A percentile compares a stretch with the other conserved stretches of the same genome.
phyloP scores from a whole-genome alignment of 306 rosid genomes.

The Prunus mira region DNA sequence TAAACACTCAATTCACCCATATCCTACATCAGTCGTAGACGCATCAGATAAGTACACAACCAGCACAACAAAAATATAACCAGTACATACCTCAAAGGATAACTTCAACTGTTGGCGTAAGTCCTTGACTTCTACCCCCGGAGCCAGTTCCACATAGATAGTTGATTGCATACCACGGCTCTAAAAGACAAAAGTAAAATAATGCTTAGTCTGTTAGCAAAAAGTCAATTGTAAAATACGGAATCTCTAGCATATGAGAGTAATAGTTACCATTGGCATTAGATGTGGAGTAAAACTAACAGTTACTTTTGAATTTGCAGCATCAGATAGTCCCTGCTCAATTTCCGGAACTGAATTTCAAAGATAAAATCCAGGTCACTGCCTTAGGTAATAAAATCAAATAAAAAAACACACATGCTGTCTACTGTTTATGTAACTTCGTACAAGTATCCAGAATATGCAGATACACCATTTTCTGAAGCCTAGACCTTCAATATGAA shows the following conservation, averaged over 20 bases:
- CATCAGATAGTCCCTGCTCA: conserved; percentile 89
- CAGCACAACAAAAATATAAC: conserved; percentile 11
- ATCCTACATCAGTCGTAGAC: no score
- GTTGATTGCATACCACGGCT: conserved; percentile 96
- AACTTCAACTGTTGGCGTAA: conserved; percentile 60
- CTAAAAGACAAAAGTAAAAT: conserved; percentile 34
- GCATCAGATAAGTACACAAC: conserved; percentile 9
- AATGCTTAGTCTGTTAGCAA: conserved; percentile 17
- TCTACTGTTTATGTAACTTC: background rate
- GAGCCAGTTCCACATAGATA: conserved; percentile 85
- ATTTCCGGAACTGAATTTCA: conserved; percentile 78
- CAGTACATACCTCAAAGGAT: conserved; percentile 63
- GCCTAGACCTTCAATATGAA: background rate
- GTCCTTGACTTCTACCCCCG: conserved; percentile 65
- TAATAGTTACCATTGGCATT: conserved; percentile 76
- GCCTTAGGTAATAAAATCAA: background rate
- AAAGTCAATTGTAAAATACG: background rate
- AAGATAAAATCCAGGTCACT: conserved; percentile 25
- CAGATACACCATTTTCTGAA: background rate
- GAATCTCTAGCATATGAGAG: conserved; percentile 6
- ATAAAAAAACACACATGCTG: background rate
- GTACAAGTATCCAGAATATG: background rate
- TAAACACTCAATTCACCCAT: no score
- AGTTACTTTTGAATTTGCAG: conserved; percentile 67
- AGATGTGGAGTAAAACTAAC: conserved; percentile 92